phyloP scores from a whole-genome alignment of 164 flowering plant species.

The Vitis riparia region DNA sequence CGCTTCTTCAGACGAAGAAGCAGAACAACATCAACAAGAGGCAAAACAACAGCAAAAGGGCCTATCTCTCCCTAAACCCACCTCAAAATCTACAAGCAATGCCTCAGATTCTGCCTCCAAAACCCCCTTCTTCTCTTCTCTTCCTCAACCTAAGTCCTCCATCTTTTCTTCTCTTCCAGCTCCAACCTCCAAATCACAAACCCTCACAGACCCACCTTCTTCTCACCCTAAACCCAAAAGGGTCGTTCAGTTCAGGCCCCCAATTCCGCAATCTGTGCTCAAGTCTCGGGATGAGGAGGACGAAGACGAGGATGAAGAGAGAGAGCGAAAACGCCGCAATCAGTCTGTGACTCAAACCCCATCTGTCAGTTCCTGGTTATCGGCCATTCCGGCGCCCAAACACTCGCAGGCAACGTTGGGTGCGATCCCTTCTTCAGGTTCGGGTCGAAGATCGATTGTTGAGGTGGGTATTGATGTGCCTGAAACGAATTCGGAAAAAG shows the following conservation, averaged over 20 bases:
- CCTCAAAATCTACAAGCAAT: not conserved
- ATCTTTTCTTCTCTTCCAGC: conserved; percentile 33
- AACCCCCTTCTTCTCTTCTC: conserved; percentile 18
- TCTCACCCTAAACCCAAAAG: conserved; percentile 32
- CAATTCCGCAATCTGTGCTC: conserved; percentile 23
- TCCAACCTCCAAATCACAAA: conserved; percentile 15
- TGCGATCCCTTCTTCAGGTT: conserved; percentile 33
- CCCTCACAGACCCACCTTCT: not conserved
- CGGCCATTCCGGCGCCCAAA: conserved; percentile 74
- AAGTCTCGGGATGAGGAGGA: conserved; percentile 29
- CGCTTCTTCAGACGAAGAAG: conserved; percentile 68
- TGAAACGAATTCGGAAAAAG: conserved; percentile 7
- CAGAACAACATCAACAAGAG: conserved; percentile 21
- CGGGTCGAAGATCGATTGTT: conserved; percentile 56
- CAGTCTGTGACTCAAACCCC: conserved; percentile 22
- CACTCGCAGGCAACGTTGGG: conserved; percentile 48
- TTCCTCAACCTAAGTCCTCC: conserved; percentile 40
- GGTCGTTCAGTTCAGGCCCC: conserved; percentile 72
- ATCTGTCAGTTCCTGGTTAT: conserved; percentile 53
- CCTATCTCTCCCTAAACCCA: conserved; percentile 20
- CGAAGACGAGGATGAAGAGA: conserved; percentile 53
- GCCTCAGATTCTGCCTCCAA: conserved; percentile 4
- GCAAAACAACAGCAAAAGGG: not conserved
- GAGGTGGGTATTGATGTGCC: conserved; percentile 44
- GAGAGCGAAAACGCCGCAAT: conserved; percentile 26